A percentile compares a stretch with the other conserved stretches of the same genome.
phyloP scores from a whole-genome alignment of 768 basidiomycete genomes.

The Galerina marginata region DNA sequence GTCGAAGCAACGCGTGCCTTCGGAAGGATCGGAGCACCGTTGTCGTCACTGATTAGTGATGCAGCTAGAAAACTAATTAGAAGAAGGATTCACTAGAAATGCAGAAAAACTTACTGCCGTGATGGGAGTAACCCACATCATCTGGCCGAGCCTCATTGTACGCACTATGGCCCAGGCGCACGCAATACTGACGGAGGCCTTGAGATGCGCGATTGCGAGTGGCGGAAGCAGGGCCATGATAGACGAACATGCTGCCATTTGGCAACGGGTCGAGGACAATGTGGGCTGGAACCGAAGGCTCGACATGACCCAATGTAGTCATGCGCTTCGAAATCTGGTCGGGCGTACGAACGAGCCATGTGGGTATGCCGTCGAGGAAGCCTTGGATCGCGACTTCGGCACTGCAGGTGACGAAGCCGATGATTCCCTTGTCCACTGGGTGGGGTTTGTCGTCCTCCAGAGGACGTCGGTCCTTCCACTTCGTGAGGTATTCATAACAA shows the following conservation, averaged over 20 bases:
- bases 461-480: background rate
- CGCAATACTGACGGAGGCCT: background rate
- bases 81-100: no score
- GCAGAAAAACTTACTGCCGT: background rate
- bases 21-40: no score
- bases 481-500: background rate
- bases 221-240: background rate
- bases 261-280: no score
- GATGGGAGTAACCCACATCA: background rate
- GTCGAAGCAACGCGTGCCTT: no score
- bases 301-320: background rate
- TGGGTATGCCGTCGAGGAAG: background rate
- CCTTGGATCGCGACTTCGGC: background rate
- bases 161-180: slow-evolving; percentile 5
- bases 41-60: no score
- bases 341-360: background rate
- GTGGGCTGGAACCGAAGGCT: no score
- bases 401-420: background rate
- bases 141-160: no score
- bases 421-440: background rate
- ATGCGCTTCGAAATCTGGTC: background rate
- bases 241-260: background rate
- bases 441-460: background rate
- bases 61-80: no score
- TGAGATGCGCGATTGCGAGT: slow-evolving; percentile 11